phyloP scores from a whole-genome alignment of 2,329 filamentous ascomycete species.

The Fusarium brevicatenulatum region DNA sequence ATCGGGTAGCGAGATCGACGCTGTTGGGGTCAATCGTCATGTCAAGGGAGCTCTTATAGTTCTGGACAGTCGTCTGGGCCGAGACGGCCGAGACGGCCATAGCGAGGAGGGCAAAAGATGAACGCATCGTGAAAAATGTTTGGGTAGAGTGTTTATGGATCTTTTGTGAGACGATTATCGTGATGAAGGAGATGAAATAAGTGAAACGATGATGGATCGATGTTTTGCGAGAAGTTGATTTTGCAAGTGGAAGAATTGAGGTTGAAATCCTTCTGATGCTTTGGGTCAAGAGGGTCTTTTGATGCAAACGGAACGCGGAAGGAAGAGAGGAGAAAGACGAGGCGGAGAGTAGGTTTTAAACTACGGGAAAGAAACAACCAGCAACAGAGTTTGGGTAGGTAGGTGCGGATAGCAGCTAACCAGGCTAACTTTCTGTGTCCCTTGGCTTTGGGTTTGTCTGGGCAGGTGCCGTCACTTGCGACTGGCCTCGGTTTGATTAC shows the following conservation, averaged over 20 bases:
- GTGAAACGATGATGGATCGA: conserved; percentile 40
- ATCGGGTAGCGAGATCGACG: conserved; percentile 49
- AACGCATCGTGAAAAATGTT: conserved; percentile 53
- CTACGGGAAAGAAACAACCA: neutral
- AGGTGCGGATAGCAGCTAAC: neutral
- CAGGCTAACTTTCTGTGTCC: conserved; percentile 2
- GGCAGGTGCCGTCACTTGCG: conserved; percentile 31
- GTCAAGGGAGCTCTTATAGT: conserved; percentile 56
- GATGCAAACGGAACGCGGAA: conserved; percentile 21
- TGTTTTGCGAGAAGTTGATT: conserved; percentile 27
- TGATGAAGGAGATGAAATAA: conserved; percentile 18
- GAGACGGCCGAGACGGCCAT: conserved; percentile 57
- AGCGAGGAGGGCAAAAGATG: conserved; percentile 53
- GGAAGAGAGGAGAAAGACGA: conserved; percentile 12
- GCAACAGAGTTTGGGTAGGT: conserved; percentile 14
- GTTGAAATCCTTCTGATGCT: conserved; percentile 28
- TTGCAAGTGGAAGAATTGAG: neutral
- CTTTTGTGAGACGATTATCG: conserved; percentile 3
- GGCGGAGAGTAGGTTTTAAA: conserved; percentile 40
- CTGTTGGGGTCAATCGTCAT: conserved; percentile 54
- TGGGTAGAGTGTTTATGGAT: conserved; percentile 13
- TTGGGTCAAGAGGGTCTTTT: neutral
- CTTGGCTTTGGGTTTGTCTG: conserved; percentile 35
- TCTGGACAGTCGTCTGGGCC: conserved; percentile 50
- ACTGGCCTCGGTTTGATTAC: conserved; percentile 45